phyloP scores from a whole-genome alignment of 2,329 filamentous ascomycete genomes.

The Verticillium alfalfae region DNA sequence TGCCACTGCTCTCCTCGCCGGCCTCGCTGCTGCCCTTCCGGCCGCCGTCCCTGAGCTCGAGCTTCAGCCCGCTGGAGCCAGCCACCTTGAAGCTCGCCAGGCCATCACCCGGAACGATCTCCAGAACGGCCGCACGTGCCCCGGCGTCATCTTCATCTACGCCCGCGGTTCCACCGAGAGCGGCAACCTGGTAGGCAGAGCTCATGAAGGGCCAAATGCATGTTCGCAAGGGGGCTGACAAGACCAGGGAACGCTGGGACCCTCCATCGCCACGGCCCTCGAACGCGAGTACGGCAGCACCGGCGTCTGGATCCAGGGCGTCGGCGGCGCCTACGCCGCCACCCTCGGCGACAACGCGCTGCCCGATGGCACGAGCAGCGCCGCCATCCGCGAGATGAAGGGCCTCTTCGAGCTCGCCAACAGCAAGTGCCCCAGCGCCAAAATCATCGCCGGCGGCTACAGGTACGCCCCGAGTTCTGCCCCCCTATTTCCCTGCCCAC shows the following conservation, averaged over 20 bases:
- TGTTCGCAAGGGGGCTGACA: neutral
- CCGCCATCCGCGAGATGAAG: conserved; percentile 22
- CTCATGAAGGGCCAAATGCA: neutral
- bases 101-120: conserved; percentile 1
- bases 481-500: too few species aligned
- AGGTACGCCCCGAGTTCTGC: conserved; percentile 19
- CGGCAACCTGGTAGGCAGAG: conserved; percentile 27
- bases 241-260: conserved; percentile 15
- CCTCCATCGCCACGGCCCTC: conserved; percentile 18
- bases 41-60: neutral
- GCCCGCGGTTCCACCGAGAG: conserved; percentile 29
- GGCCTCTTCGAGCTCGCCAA: conserved; percentile 25
- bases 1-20: neutral
- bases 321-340: conserved; percentile 30
- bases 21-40: neutral
- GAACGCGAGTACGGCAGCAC: conserved; percentile 14
- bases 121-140: conserved; percentile 1
- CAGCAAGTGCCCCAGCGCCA: conserved; percentile 25
- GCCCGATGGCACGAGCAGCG: conserved; percentile 20
- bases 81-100: conserved; percentile 1
- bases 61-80: neutral
- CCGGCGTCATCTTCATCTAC: conserved; percentile 28
- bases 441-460: conserved; percentile 30
- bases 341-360: conserved; percentile 22
- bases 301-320: conserved; percentile 34